Evolutionary conservation across 805 yeast genomes (phyloP).

Genomic region (Tetrapisispora namnaoensis): DNA sequence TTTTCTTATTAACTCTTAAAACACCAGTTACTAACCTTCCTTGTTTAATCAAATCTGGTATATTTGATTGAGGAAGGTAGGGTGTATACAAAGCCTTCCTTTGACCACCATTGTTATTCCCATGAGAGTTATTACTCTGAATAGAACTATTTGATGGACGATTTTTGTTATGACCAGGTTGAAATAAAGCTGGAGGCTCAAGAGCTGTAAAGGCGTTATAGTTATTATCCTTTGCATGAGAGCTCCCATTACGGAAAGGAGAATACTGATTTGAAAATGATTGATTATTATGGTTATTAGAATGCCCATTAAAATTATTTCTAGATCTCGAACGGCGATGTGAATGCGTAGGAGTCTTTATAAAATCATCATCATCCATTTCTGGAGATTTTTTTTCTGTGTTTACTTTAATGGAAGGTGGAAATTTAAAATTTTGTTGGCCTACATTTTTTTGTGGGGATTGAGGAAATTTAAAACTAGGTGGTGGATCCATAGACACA

Average conservation of each 20-base stretch:
- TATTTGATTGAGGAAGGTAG: constrained; percentile 83
- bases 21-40: constrained; percentile 90
- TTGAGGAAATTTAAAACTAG: constrained; percentile 3
- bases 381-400: background rate
- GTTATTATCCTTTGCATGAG: constrained; percentile 17
- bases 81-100: constrained; percentile 90
- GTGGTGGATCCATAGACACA: background rate
- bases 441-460: background rate
- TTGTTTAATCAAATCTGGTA: constrained; percentile 80
- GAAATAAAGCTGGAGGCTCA: constrained; percentile 35
- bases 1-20: constrained; percentile 88
- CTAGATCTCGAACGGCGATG: constrained; percentile 26
- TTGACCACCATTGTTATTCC: constrained; percentile 33
- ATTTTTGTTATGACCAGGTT: constrained; percentile 67
- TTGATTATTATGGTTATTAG: constrained; percentile 50
- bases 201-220: constrained; percentile 17
- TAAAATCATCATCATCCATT: constrained; percentile 22
- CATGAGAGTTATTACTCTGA: constrained; percentile 35
- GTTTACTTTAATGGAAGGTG: constrained; percentile 16
- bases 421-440: constrained; percentile 16
- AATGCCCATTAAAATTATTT: constrained; percentile 23
- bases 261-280: constrained; percentile 31
- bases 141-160: constrained; percentile 63
- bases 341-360: constrained; percentile 21
- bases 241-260: constrained; percentile 26